phyloP scores from a whole-genome alignment of 495 filamentous ascomycete genomes.

The Xylaria curta region DNA sequence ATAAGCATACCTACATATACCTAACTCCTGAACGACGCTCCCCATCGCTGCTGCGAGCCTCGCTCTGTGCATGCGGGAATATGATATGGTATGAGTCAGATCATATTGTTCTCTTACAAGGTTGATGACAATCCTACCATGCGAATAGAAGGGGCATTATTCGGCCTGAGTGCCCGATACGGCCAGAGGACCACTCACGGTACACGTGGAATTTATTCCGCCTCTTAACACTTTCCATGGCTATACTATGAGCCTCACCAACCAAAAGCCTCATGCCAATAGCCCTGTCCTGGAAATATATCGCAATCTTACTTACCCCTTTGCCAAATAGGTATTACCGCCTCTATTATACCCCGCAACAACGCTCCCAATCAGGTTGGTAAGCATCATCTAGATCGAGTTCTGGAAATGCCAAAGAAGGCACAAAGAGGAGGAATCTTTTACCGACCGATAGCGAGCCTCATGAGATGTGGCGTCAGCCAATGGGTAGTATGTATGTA shows the following conservation, averaged over 20 bases:
- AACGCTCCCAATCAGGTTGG: not conserved
- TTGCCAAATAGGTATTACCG: not conserved
- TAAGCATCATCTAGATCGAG: not conserved
- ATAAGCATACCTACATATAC: too few species aligned
- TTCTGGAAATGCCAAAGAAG: slow-evolving; percentile 2
- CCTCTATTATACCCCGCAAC: slow-evolving; percentile 4
- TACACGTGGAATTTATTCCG: slow-evolving; percentile 16
- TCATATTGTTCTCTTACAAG: slow-evolving; percentile 1
- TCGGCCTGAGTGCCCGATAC: not conserved
- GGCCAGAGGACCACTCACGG: not conserved
- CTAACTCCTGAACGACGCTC: too few species aligned
- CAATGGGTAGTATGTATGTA: not conserved
- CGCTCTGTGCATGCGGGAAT: not conserved
- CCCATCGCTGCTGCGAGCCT: not conserved
- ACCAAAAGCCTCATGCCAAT: not conserved
- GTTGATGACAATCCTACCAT: slow-evolving; percentile 3
- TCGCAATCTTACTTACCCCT: slow-evolving; percentile 6
- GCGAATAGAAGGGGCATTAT: not conserved
- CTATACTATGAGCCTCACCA: not conserved
- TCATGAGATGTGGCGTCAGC: not conserved
- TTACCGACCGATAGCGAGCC: not conserved
- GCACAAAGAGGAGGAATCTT: not conserved
- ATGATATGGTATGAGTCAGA: slow-evolving; percentile 8
- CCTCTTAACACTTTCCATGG: not conserved
- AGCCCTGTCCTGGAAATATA: not conserved